Evolutionary conservation across 176 grass and related monocot genomes (phyloP).

Genomic region (Urochloa ruziziensis): DNA sequence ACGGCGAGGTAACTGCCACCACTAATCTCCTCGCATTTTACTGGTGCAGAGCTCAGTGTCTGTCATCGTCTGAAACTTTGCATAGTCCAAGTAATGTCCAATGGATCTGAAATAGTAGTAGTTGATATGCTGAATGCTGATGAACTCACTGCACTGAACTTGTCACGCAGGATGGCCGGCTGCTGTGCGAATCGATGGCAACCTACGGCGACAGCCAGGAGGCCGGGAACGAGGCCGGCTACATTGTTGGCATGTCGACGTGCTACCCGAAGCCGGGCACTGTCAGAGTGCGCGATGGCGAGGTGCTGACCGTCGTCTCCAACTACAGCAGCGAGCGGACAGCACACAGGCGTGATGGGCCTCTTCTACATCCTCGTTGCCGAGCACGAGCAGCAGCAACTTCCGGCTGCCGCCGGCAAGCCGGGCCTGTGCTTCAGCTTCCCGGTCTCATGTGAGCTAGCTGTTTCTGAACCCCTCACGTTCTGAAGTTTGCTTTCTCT

Average conservation of each 20-base stretch:
- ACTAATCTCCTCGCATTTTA: neutral
- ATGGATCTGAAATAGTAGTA: no score
- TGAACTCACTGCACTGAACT: neutral
- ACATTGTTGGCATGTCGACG: constrained; percentile 84
- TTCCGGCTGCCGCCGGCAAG: neutral
- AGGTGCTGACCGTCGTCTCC: constrained; percentile 72
- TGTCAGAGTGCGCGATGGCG: constrained; percentile 50
- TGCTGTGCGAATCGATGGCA: constrained; percentile 61
- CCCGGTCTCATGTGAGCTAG: constrained; percentile 48
- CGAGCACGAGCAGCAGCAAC: constrained; percentile 26
- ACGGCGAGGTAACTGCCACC: constrained; percentile 50
- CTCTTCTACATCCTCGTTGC: constrained; percentile 92
- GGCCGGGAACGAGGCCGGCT: constrained; percentile 71
- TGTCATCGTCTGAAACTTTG: neutral
- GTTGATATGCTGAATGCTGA: neutral
- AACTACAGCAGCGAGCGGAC: constrained; percentile 71
- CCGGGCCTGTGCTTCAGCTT: constrained; percentile 36
- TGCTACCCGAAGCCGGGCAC: constrained; percentile 75
- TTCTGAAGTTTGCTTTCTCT: neutral
- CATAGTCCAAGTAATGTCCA: neutral
- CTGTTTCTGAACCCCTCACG: neutral
- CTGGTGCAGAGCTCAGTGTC: neutral
- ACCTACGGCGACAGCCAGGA: constrained; percentile 63
- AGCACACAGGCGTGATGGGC: constrained; percentile 77
- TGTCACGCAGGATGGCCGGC: constrained; percentile 54